Evolutionary conservation across 1,139 yeast species (phyloP).

Genomic region (Blastobotrys serpentis): DNA sequence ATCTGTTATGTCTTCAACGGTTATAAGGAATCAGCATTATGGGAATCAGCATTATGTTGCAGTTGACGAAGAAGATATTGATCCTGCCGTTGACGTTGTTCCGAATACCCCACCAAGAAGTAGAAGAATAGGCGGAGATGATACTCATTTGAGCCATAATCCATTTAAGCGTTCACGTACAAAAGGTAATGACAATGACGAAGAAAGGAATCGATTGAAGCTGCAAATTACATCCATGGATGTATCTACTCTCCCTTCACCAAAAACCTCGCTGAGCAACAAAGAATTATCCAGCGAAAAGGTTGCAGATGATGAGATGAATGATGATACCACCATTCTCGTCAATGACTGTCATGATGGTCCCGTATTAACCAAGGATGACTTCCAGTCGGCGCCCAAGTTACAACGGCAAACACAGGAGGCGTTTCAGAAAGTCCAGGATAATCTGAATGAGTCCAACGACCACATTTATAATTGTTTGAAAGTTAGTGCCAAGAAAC

Average conservation of each 20-base stretch:
- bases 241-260: not conserved
- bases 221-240: not conserved
- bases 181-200: too few relatives aligned
- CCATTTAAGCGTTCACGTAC: too few relatives aligned
- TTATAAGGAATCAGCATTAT: too few relatives aligned
- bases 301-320: too few relatives aligned
- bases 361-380: too few relatives aligned
- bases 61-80: not conserved
- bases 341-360: not conserved
- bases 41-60: too few relatives aligned
- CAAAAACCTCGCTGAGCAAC: not conserved
- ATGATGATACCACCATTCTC: not conserved
- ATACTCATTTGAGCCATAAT: too few relatives aligned
- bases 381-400: too few relatives aligned
- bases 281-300: not conserved
- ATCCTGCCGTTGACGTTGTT: too few relatives aligned
- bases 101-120: constrained; percentile 1
- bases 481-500: not conserved
- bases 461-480: not conserved
- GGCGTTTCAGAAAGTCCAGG: too few relatives aligned
- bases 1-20: too few relatives aligned
- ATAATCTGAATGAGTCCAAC: not conserved
- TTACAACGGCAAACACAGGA: too few relatives aligned
- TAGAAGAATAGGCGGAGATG: not conserved
- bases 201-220: not conserved